phyloP scores from a whole-genome alignment of 2,329 filamentous ascomycete species.

The Ascosphaera aggregata region DNA sequence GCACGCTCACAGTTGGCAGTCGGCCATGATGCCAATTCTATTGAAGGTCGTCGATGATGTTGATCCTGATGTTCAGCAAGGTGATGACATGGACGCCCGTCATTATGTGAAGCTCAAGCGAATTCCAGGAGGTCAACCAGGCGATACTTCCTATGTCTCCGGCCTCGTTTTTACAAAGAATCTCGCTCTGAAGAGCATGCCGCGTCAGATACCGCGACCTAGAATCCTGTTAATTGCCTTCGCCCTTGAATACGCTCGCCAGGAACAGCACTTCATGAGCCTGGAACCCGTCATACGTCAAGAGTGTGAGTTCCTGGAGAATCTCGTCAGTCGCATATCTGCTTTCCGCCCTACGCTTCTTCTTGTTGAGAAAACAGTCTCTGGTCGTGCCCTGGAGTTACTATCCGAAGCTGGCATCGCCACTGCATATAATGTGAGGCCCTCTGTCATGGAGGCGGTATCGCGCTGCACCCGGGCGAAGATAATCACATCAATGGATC shows the following conservation, averaged over 20 bases:
- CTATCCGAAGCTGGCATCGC: constrained; percentile 74
- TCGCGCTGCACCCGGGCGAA: constrained; percentile 77
- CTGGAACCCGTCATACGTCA: constrained; percentile 90
- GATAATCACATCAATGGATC: constrained; percentile 87
- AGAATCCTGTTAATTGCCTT: constrained; percentile 87
- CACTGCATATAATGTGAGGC: constrained; percentile 90
- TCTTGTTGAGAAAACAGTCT: constrained; percentile 81
- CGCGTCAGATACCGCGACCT: constrained; percentile 58
- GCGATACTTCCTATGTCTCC: constrained; percentile 89
- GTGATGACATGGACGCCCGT: constrained; percentile 89
- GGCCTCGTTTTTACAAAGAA: constrained; percentile 97
- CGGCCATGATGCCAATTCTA: constrained; percentile 70
- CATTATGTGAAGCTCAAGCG: constrained; percentile 97
- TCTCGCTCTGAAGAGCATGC: constrained; percentile 88
- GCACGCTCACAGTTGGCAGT: constrained; percentile 62
- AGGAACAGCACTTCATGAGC: constrained; percentile 93
- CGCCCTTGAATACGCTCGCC: constrained; percentile 82
- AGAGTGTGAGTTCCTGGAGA: constrained; percentile 78
- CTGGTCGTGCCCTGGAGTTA: constrained; percentile 71
- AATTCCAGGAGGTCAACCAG: constrained; percentile 70
- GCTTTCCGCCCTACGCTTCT: constrained; percentile 66
- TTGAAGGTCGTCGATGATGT: constrained; percentile 85
- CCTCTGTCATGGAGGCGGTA: constrained; percentile 85
- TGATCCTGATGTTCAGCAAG: constrained; percentile 68
- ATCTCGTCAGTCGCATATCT: constrained; percentile 77